Evolutionary conservation across 768 basidiomycete species (phyloP), one percentile per base, ranked within the genome.

Genomic region (Leucocoprinus sp.): DNA sequence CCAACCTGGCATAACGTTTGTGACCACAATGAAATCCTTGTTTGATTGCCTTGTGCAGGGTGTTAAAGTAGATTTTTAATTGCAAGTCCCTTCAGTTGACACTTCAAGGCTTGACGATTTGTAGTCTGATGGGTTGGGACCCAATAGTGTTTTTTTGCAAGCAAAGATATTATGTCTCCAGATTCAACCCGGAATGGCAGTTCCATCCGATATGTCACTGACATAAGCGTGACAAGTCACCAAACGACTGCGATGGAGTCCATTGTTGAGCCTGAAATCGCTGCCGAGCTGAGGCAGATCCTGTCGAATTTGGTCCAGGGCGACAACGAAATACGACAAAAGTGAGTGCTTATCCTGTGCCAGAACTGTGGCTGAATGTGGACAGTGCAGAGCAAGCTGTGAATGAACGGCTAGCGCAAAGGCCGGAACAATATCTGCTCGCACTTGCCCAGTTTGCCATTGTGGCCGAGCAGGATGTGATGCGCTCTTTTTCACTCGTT

Each of bases 401-500:
- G 47, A 85, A 90, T 57, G 84, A 91, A 52, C 73, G 87, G 11
- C 68, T 91, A 18, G 76, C 78, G 14, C 80, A 82, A 53, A 80
- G 82, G 1, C 88, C 87, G 3, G 86, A 89, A 67, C 68, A 83
- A 5, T 89, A 89, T 55, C 62, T 91, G 18, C 74, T 89, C 17
- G 88, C 84, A 1, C 64, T 91, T 26, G 78, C 83, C 1, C 84
- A 89, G 64, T 86, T 88, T 51, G 81, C 86, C 7, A 78, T 83
- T 24, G 71, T 72, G 15, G 82, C 84, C 18, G 85, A 84, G 55
- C 84, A 84, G 0, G 85, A 88, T 60, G 81, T 87, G 64, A 90
- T 90, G 87, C 80, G 86, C 22, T 84, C 84, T 0, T 89, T 90
- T 62, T 86, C 87, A 1, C 69, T 89, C 22, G 86, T 91, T 8